A percentile compares a stretch with the other conserved stretches of the same genome.
phyloP scores from a whole-genome alignment of 1,284 basidiomycete genomes.

The Naganishia albida region DNA sequence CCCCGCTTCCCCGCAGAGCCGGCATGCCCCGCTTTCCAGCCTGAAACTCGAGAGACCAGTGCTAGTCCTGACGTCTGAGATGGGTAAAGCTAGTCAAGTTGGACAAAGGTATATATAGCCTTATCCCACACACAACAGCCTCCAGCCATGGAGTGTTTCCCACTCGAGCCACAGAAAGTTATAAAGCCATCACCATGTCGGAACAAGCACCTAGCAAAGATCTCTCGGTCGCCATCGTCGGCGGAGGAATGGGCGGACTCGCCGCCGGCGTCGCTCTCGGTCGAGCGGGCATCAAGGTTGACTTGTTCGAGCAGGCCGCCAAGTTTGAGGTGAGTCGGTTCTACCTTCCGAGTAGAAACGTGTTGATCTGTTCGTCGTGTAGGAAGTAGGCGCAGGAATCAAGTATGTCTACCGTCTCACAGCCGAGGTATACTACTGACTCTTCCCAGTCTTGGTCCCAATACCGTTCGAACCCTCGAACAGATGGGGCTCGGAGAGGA shows the following conservation, averaged over 20 bases:
- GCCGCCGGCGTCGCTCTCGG: constrained; percentile 39
- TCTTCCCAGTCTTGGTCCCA: constrained; percentile 35
- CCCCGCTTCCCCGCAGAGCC: background rate
- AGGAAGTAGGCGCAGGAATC: constrained; percentile 44
- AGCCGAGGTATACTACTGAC: constrained; percentile 38
- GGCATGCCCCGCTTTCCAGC: constrained; percentile 5
- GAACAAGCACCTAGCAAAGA: constrained; percentile 8
- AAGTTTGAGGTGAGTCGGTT: constrained; percentile 36
- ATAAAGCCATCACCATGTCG: background rate
- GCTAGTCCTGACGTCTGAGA: background rate
- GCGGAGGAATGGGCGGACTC: constrained; percentile 43
- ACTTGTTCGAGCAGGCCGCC: constrained; percentile 61
- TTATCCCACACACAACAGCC: too few relatives aligned
- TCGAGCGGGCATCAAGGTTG: constrained; percentile 57
- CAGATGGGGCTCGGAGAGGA: constrained; percentile 37
- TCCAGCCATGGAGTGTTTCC: too few relatives aligned
- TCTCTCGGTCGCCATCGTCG: constrained; percentile 37
- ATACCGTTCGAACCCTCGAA: constrained; percentile 35
- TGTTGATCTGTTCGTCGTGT: background rate
- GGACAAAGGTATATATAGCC: too few relatives aligned
- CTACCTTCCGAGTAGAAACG: background rate
- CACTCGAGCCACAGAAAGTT: too few relatives aligned
- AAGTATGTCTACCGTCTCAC: constrained; percentile 36
- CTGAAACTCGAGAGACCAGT: background rate
- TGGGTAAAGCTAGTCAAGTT: too few relatives aligned